Percentiles rank a stretch among this genome's conserved stretches.
phyloP scores from a whole-genome alignment of 805 yeast species.

The Pichia gijzeniarum region DNA sequence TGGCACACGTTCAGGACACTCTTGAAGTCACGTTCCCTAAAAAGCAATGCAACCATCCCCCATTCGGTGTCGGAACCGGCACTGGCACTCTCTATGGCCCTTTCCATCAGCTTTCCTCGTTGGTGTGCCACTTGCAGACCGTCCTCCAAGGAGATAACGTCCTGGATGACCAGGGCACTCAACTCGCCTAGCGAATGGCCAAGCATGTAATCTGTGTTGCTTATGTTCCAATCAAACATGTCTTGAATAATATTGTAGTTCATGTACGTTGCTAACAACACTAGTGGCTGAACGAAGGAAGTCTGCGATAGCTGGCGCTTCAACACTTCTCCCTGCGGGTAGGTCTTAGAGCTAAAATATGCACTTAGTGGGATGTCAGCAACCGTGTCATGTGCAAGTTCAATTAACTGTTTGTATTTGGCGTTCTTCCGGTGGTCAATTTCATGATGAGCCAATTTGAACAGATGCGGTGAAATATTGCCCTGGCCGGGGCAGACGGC shows the following conservation, averaged over 20 bases:
- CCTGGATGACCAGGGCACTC: slow-evolving; percentile 26
- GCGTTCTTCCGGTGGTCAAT: neutral
- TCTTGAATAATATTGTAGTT: slow-evolving; percentile 16
- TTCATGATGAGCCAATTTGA: slow-evolving; percentile 11
- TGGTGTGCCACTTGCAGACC: slow-evolving; percentile 23
- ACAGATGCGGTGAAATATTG: slow-evolving; percentile 13
- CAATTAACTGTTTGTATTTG: slow-evolving; percentile 1
- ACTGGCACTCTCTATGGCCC: slow-evolving; percentile 7
- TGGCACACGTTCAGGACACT: slow-evolving; percentile 14
- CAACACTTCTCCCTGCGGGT: neutral
- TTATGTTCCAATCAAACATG: slow-evolving; percentile 16
- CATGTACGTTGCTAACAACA: slow-evolving; percentile 20
- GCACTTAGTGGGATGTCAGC: slow-evolving; percentile 15
- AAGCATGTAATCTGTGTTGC: slow-evolving; percentile 20
- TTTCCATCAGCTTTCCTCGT: slow-evolving; percentile 31
- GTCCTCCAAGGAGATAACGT: slow-evolving; percentile 19
- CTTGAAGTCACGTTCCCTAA: slow-evolving; percentile 21
- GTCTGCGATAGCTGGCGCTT: slow-evolving; percentile 6
- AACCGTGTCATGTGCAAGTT: slow-evolving; percentile 1
- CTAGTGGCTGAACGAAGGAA: slow-evolving; percentile 14
- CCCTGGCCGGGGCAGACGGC: slow-evolving; percentile 31
- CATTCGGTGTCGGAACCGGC: slow-evolving; percentile 19
- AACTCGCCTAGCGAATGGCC: slow-evolving; percentile 36
- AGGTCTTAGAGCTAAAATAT: slow-evolving; percentile 12
- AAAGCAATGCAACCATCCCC: slow-evolving; percentile 30